Base-by-base conservation (phyloP, 495 filamentous ascomycete species). In the Talaromyces adpressus region DNA sequence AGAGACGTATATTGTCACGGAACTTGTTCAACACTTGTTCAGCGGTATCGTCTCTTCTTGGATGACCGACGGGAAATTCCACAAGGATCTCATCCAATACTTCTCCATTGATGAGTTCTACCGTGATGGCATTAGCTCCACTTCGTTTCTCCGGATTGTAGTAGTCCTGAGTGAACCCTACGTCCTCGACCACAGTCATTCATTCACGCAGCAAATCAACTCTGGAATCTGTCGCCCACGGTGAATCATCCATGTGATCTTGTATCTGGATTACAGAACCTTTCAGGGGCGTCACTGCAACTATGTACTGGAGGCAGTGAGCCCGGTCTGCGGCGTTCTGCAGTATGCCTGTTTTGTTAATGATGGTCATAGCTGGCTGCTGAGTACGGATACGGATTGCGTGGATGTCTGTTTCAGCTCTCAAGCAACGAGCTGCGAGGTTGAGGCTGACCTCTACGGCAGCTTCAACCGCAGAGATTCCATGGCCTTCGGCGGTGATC, bases 51-150 rank as follows among this genome's bases (percentile, higher is more conserved):
- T 88, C 82, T 62, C 89, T 80, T 64, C 88, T 59, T 12, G 6
- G 34, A 78, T 95, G 91, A 54, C 92, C 92, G 41, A 93, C 79
- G 4, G 92, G 92, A 57, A 89, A 91, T 73, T 95, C 89, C n/a
- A 96, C 83, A 9, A 90, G 82, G 52, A 92, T 84, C 72, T 96
- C 91, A 7, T 87, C 81, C 23, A 93, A 77, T 23, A 85, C 75
- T 4, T 49, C 18, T 27, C 74, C 68, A 67, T 71, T 62, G 3
- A 56, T 22, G 11, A 80, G 59, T 27, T 58, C 9, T 2, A 78
- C 52, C 6, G 64, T 68, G 18, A 77, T 49, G 0, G 66, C 73
- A 59, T 62, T 66, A 0, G 67, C 65, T 5, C 69, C 57, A 57
- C 70, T 74, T 57, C 66, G 67, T 25, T 66, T 73, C 2, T 73